Conservation (phyloP, 768 basidiomycete genomes). For the Psilocybe sp. region DNA sequence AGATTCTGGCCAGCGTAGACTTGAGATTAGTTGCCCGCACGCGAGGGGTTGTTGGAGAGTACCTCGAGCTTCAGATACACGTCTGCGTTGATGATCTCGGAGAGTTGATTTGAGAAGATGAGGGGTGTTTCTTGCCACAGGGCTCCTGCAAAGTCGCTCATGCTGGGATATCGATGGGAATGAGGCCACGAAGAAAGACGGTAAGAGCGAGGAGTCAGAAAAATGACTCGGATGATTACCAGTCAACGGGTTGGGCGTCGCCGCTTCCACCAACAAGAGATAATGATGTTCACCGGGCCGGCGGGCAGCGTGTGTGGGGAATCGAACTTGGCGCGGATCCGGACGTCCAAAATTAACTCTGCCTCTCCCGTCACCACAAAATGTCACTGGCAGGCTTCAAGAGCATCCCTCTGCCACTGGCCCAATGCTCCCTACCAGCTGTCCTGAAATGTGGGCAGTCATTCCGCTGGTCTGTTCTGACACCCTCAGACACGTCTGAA, state of each 20-base stretch:
- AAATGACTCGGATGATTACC: too few species aligned
- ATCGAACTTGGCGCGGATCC: too few species aligned
- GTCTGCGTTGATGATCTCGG: slow-evolving; percentile 44
- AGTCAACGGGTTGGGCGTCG: too few species aligned
- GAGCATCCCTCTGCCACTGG: slow-evolving; percentile 54
- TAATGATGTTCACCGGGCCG: too few species aligned
- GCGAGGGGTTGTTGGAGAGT: slow-evolving; percentile 7
- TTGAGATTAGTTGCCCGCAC: background rate
- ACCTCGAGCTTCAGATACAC: slow-evolving; percentile 78
- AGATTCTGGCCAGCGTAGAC: slow-evolving; percentile 45
- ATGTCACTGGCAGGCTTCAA: slow-evolving; percentile 31
- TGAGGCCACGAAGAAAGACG: too few species aligned
- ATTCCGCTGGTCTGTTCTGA: slow-evolving; percentile 73
- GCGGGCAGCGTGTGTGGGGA: too few species aligned
- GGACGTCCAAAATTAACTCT: too few species aligned
- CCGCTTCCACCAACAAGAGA: too few species aligned
- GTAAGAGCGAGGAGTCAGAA: too few species aligned
- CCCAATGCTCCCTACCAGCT: slow-evolving; percentile 73
- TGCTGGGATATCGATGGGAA: too few species aligned
- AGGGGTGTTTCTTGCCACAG: slow-evolving; percentile 68
- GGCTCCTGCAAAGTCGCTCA: background rate
- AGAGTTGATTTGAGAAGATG: slow-evolving; percentile 57
- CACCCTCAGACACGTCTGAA: slow-evolving; percentile 14
- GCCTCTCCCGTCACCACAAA: slow-evolving; percentile 5
- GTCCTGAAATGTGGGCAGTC: slow-evolving; percentile 84